Percentiles rank a stretch among this genome's conserved stretches.
These are phyloP conservation scores for Candida maesae DNA, from an alignment of 805 yeast species.

Conservation along the genomic window DNA sequence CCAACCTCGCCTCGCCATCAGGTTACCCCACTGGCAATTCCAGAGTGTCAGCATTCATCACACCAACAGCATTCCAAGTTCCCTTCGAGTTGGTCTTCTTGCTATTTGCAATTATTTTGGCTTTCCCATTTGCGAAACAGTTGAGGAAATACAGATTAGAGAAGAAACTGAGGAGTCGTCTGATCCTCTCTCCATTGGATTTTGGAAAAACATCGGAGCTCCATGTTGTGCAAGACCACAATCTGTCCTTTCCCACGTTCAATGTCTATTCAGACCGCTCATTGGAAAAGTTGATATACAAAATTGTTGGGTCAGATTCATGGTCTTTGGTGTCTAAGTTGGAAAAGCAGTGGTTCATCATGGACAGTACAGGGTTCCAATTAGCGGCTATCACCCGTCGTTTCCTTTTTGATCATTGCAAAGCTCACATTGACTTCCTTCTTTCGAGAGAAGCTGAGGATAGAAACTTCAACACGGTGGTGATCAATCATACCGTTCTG, in stretches of 20 bases:
- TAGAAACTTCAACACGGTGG: not conserved
- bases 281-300: not conserved
- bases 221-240: not conserved
- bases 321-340: too few species aligned
- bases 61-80: too few species aligned
- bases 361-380: slow-evolving; percentile 5
- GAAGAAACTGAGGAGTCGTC: not conserved
- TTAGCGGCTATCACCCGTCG: slow-evolving; percentile 3
- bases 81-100: not conserved
- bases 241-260: not conserved
- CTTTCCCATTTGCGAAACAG: not conserved
- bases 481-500: not conserved
- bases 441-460: not conserved
- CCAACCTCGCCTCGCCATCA: too few species aligned
- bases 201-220: not conserved
- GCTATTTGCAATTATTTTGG: not conserved
- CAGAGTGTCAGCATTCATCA: too few species aligned
- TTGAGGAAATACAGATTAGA: not conserved
- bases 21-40: too few species aligned
- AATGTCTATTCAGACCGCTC: not conserved
- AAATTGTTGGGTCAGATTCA: not conserved
- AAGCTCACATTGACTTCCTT: slow-evolving; percentile 3
- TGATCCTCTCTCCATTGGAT: slow-evolving; percentile 1
- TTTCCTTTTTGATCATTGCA: not conserved
- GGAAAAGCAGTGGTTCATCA: slow-evolving; percentile 5